phyloP scores from a whole-genome alignment of 2,329 filamentous ascomycete species.

The Colletotrichum spaethianum region DNA sequence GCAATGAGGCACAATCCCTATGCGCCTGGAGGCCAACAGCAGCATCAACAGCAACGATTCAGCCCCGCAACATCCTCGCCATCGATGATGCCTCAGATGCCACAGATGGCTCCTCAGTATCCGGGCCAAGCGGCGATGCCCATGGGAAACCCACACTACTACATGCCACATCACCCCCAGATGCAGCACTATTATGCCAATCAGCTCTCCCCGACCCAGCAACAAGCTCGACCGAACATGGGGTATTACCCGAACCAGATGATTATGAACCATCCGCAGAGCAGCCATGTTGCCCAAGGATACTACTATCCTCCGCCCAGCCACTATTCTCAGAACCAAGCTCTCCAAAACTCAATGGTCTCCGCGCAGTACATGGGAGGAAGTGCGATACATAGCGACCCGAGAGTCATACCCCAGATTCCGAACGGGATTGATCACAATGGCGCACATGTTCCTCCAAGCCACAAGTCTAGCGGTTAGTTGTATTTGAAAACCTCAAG shows the following conservation, averaged over 20 bases:
- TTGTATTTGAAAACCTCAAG: not conserved
- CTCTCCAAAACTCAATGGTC: conserved; percentile 51
- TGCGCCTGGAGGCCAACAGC: conserved; percentile 51
- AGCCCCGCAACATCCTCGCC: conserved; percentile 50
- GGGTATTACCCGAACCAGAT: conserved; percentile 61
- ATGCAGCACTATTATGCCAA: conserved; percentile 60
- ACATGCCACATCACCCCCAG: conserved; percentile 60
- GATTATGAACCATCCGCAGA: conserved; percentile 58
- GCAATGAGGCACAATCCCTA: conserved; percentile 57
- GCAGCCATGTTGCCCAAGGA: conserved; percentile 48
- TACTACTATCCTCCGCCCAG: conserved; percentile 62
- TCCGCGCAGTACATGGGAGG: conserved; percentile 53
- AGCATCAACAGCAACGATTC: conserved; percentile 52
- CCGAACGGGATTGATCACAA: conserved; percentile 40
- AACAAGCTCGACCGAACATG: conserved; percentile 52
- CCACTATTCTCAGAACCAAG: conserved; percentile 54
- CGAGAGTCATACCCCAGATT: conserved; percentile 44
- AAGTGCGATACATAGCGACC: conserved; percentile 45
- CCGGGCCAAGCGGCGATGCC: conserved; percentile 54
- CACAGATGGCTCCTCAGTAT: conserved; percentile 57
- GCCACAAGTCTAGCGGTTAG: conserved; percentile 7
- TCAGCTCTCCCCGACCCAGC: conserved; percentile 56
- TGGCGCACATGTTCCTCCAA: not conserved
- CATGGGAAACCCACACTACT: conserved; percentile 61
- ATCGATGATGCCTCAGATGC: conserved; percentile 55